Evolutionary conservation across 2,329 filamentous ascomycete species (phyloP).

Genomic region (Aspergillus sp.): DNA sequence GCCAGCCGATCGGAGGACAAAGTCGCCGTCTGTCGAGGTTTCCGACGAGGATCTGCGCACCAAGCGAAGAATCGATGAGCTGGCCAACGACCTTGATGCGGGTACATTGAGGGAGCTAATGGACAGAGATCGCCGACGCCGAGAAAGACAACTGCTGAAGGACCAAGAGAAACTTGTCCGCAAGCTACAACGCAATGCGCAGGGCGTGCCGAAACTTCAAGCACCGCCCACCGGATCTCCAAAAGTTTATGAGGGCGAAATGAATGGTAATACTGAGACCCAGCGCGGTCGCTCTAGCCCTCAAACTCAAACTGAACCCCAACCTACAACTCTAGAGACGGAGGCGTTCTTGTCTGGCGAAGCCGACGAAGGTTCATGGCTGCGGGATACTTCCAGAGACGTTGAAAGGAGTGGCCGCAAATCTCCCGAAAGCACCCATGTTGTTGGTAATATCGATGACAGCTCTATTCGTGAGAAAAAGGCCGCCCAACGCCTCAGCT

Average conservation of each 20-base stretch:
- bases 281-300: slow-evolving; percentile 9
- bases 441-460: slow-evolving; percentile 36
- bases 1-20: slow-evolving; percentile 52
- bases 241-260: slow-evolving; percentile 5
- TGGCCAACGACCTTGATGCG: slow-evolving; percentile 84
- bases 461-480: slow-evolving; percentile 32
- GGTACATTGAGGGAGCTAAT: slow-evolving; percentile 82
- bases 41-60: slow-evolving; percentile 61
- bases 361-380: slow-evolving; percentile 31
- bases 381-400: slow-evolving; percentile 34
- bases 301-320: slow-evolving; percentile 11
- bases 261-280: slow-evolving; percentile 2
- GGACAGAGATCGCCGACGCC: slow-evolving; percentile 81
- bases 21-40: slow-evolving; percentile 54
- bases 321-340: slow-evolving; percentile 11
- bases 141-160: slow-evolving; percentile 70
- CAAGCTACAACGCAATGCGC: slow-evolving; percentile 46
- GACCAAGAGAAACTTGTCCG: slow-evolving; percentile 64
- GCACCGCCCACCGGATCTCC: slow-evolving; percentile 46
- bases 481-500: slow-evolving; percentile 29
- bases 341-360: slow-evolving; percentile 10
- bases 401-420: slow-evolving; percentile 21
- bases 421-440: slow-evolving; percentile 32
- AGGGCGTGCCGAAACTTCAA: slow-evolving; percentile 57
- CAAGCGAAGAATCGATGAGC: slow-evolving; percentile 63